Evolutionary conservation across 2,329 filamentous ascomycete genomes (phyloP).

Genomic region (Mycosphaerella arachidis): DNA sequence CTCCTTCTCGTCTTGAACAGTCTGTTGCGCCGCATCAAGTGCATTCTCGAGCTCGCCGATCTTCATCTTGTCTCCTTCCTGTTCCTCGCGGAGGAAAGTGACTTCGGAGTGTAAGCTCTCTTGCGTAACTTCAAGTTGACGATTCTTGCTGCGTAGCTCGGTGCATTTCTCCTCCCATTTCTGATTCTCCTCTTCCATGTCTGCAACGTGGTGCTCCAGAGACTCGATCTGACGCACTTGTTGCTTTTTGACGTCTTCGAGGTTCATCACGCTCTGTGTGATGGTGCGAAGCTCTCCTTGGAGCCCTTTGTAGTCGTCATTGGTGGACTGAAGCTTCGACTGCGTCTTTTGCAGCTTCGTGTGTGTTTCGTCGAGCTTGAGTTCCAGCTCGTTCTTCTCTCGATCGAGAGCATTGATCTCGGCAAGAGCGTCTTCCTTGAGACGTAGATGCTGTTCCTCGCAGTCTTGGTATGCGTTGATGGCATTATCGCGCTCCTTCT

Average conservation of each 20-base stretch:
- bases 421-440: slow-evolving; percentile 56
- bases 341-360: slow-evolving; percentile 51
- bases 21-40: slow-evolving; percentile 72
- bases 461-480: slow-evolving; percentile 66
- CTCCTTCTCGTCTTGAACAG: slow-evolving; percentile 79
- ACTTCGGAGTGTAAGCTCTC: slow-evolving; percentile 92
- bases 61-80: slow-evolving; percentile 95
- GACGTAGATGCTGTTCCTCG: slow-evolving; percentile 48
- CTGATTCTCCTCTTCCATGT: slow-evolving; percentile 82
- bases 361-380: slow-evolving; percentile 47
- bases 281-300: slow-evolving; percentile 91
- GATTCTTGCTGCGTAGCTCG: slow-evolving; percentile 81
- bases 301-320: slow-evolving; percentile 84
- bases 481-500: slow-evolving; percentile 81
- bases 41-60: slow-evolving; percentile 89
- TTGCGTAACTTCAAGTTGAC: slow-evolving; percentile 81
- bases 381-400: slow-evolving; percentile 41
- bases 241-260: slow-evolving; percentile 83
- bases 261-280: slow-evolving; percentile 75
- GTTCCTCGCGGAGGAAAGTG: slow-evolving; percentile 90
- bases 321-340: slow-evolving; percentile 66
- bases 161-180: slow-evolving; percentile 76
- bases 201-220: slow-evolving; percentile 75
- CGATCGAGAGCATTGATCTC: slow-evolving; percentile 50
- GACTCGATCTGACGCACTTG: slow-evolving; percentile 75